Percentiles rank a stretch among this genome's conserved stretches.
phyloP scores from a whole-genome alignment of 2,329 filamentous ascomycete species.

The Lasiodiplodia theobromae region DNA sequence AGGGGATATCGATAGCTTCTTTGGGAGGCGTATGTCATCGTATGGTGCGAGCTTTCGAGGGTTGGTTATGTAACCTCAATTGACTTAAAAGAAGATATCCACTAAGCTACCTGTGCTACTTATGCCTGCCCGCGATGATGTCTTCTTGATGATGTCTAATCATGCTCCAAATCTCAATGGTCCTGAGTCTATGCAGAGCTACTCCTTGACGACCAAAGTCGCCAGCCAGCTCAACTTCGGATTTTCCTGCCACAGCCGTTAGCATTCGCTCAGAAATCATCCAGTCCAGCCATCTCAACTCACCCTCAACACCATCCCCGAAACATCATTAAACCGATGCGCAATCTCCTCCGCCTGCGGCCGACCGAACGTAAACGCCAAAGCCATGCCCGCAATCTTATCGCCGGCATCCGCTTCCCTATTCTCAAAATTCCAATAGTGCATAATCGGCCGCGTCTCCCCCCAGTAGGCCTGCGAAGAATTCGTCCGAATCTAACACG shows the following conservation, averaged over 20 bases:
- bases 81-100: no score
- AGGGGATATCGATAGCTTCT: no score
- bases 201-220: not conserved
- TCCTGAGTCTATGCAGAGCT: not conserved
- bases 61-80: no score
- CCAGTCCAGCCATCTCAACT: not conserved
- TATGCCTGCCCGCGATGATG: not conserved
- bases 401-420: slow-evolving; percentile 27
- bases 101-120: no score
- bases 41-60: no score
- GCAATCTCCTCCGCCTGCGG: not conserved
- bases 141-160: not conserved
- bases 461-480: slow-evolving; percentile 33
- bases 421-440: not conserved
- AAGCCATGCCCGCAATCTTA: slow-evolving; percentile 24
- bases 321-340: not conserved
- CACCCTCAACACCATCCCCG: not conserved
- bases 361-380: slow-evolving; percentile 2
- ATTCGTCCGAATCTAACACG: slow-evolving; percentile 30
- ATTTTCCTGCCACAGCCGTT: not conserved
- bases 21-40: no score
- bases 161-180: not conserved
- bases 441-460: no score
- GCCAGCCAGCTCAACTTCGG: not conserved
- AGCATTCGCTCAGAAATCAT: not conserved